Percentiles rank a stretch among this genome's conserved stretches.
These are phyloP conservation scores for Nemania serpens DNA, from an alignment of 2,329 filamentous ascomycete species.

Conservation along the genomic window DNA sequence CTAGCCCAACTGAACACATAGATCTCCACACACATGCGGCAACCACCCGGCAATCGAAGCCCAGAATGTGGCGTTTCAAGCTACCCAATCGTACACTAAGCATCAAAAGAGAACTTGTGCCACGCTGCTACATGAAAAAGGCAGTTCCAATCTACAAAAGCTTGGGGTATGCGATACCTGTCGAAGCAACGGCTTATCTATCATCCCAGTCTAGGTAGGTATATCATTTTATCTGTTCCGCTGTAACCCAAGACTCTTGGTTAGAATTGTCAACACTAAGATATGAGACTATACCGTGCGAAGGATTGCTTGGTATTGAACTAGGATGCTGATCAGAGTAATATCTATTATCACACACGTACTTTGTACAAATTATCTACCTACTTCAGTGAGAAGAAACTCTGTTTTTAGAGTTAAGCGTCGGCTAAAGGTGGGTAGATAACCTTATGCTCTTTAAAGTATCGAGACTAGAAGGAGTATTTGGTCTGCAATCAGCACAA, in stretches of 20 bases:
- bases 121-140: background rate
- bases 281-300: too few species aligned
- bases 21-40: background rate
- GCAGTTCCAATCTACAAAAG: background rate
- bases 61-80: background rate
- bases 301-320: too few species aligned
- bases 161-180: background rate
- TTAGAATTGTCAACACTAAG: background rate
- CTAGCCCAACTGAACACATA: too few species aligned
- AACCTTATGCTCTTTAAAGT: background rate
- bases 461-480: too few species aligned
- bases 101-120: background rate
- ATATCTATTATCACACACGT: background rate
- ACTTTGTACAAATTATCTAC: too few species aligned
- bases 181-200: background rate
- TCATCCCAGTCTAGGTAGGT: background rate
- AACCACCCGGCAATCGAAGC: background rate
- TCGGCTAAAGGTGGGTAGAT: background rate
- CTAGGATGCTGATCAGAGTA: background rate
- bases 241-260: background rate
- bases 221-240: background rate
- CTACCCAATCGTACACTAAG: constrained; percentile 10
- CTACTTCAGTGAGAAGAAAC: too few species aligned
- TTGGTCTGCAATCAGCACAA: too few species aligned
- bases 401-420: background rate